phyloP scores from a whole-genome alignment of 805 yeast genomes.

The Grigorovia jiainica region DNA sequence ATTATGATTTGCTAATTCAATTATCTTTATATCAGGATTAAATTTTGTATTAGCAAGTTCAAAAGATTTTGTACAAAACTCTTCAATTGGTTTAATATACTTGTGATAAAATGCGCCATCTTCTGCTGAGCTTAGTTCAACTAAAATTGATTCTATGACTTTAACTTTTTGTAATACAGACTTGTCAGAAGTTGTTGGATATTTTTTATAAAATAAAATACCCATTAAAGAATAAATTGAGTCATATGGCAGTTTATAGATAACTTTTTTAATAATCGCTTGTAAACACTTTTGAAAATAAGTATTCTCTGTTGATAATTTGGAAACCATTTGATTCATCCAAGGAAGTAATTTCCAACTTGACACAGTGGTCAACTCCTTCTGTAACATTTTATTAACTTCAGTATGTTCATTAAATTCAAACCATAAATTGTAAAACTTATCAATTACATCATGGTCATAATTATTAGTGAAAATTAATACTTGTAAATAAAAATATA shows the following conservation, averaged over 20 bases:
- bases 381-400: conserved; percentile 35
- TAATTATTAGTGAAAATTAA: conserved; percentile 35
- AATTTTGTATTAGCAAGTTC: conserved; percentile 40
- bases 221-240: conserved; percentile 55
- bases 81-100: conserved; percentile 37
- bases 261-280: conserved; percentile 37
- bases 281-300: conserved; percentile 49
- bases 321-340: conserved; percentile 73
- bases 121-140: conserved; percentile 25
- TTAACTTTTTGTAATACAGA: conserved; percentile 36
- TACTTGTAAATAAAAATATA: conserved; percentile 49
- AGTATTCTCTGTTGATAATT: conserved; percentile 41
- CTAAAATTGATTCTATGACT: conserved; percentile 45
- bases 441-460: conserved; percentile 54
- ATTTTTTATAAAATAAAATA: conserved; percentile 37
- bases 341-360: conserved; percentile 61
- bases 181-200: conserved; percentile 28
- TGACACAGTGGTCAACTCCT: conserved; percentile 38
- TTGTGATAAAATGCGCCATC: conserved; percentile 18
- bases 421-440: conserved; percentile 79
- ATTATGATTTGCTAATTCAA: conserved; percentile 28
- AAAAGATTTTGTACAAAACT: conserved; percentile 43
- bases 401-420: conserved; percentile 40
- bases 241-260: conserved; percentile 62
- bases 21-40: conserved; percentile 10